These are phyloP conservation scores for Starmerella bombi DNA, from an alignment of 805 yeast species.

Conservation along the genomic window DNA sequence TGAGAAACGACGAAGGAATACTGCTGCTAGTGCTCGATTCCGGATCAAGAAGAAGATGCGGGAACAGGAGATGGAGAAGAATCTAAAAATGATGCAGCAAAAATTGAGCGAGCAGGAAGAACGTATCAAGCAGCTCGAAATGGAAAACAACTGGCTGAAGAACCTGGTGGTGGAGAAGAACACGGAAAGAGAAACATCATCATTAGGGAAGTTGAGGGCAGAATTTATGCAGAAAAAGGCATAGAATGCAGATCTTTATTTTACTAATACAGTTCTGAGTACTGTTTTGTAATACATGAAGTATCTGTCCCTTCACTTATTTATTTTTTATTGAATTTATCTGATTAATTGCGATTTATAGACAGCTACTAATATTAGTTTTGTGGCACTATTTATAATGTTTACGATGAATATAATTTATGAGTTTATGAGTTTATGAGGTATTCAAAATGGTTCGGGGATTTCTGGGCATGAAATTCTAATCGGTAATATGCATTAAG, in stretches of 20 bases:
- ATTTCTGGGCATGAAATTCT: too few species aligned
- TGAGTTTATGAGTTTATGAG: too few species aligned
- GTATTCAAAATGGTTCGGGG: too few species aligned
- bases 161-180: constrained; percentile 69
- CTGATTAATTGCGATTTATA: too few species aligned
- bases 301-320: neutral
- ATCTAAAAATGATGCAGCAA: constrained; percentile 58
- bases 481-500: too few species aligned
- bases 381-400: too few species aligned
- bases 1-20: constrained; percentile 74
- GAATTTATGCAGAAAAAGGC: constrained; percentile 5
- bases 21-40: constrained; percentile 91
- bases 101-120: constrained; percentile 52
- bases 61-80: constrained; percentile 81
- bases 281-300: neutral
- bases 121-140: constrained; percentile 70
- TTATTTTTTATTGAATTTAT: neutral
- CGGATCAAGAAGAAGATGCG: constrained; percentile 81
- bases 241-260: neutral
- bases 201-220: constrained; percentile 20
- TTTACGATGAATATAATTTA: too few species aligned
- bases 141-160: constrained; percentile 80
- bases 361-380: too few species aligned
- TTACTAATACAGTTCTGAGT: constrained; percentile 1
- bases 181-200: constrained; percentile 28